Percentiles rank a stretch among this genome's conserved stretches.
These are phyloP conservation scores for Musa balbisiana DNA, from an alignment of 202 grass and related monocot species.

Conservation along the genomic window DNA sequence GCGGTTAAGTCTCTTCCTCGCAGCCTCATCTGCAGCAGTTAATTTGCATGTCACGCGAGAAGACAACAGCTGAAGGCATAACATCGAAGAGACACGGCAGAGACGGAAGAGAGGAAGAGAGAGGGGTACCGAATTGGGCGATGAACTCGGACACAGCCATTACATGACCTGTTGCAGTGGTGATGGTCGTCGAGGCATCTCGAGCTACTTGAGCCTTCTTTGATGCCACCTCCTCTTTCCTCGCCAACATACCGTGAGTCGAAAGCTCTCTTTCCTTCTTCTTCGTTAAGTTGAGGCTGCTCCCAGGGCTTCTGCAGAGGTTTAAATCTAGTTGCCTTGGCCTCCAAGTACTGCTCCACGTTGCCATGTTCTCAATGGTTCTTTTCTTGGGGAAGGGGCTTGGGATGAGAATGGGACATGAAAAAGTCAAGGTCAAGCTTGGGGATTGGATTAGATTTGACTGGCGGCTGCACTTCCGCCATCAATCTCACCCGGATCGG, in stretches of 20 bases:
- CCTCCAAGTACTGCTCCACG: background rate
- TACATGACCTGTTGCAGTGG: background rate
- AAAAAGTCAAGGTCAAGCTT: background rate
- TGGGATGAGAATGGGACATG: background rate
- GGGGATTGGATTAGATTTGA: background rate
- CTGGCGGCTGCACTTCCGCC: background rate
- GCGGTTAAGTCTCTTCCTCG: conserved; percentile 41
- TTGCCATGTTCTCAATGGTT: background rate
- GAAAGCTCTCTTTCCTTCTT: background rate
- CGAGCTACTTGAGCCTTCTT: background rate
- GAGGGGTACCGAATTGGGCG: background rate
- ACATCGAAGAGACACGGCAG: background rate
- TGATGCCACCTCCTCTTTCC: background rate
- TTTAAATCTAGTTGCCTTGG: background rate
- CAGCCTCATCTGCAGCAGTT: conserved; percentile 35
- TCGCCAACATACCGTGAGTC: background rate
- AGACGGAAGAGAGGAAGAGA: background rate
- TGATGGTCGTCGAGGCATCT: background rate
- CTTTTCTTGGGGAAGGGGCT: background rate
- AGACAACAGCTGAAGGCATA: background rate
- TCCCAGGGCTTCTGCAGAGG: background rate
- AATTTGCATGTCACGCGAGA: background rate
- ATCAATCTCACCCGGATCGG: background rate
- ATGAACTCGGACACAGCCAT: conserved; percentile 3
- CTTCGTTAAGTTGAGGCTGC: background rate